Base-by-base conservation (phyloP, 768 basidiomycete genomes). In the Mycena alexandri region DNA sequence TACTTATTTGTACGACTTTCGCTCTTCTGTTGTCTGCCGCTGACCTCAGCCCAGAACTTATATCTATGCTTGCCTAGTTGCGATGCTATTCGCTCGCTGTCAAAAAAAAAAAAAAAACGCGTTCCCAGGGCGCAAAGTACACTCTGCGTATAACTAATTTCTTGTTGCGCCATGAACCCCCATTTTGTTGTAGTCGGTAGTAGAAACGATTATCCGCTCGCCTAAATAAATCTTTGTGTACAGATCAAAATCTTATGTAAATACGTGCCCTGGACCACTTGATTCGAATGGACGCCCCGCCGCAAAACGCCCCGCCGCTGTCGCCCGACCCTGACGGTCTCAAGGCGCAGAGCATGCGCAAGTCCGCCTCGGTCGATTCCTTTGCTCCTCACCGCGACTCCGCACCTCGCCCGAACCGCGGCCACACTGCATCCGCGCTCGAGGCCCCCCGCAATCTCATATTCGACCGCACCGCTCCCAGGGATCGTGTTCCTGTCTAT, bases 321-420 rank as follows among this genome's bases (percentile, higher is more conserved):
- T 64, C 80, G 41, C 38, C 74, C 64, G 55, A 67, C 65, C 50
- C 64, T 74, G 33, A 72, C 78, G 42, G 74, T 79, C 60, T 75
- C 78, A 61, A 66, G 73, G 48, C 81, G 22, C 79, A 81, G 51
- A 77, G 74, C 65, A 85, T 93, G 61, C 86, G 91, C 72, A 93
- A 93, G 80, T 90, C 92, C 33, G 78, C 91, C 66, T 93, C 93
- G 22, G 91, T 89, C 66, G 93, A 93, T 77, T 93, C 93, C 12
- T 90, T 93, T 76, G 84, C 61, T 8, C 65, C 86, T 54, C 81
- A 80, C 78, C 79, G 71, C 80, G 79, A 61, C 70, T 81, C 75
- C 54, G 65, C 77, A 33, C 70, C 78, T 46, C 80, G 82, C 4
- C 78, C 81, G 19, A 79, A 78, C 73, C 78, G 84, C 72, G 79